Evolutionary conservation across 768 basidiomycete genomes (phyloP), one percentile per base, ranked within the genome.

Genomic region (Amyloporia xantha): DNA sequence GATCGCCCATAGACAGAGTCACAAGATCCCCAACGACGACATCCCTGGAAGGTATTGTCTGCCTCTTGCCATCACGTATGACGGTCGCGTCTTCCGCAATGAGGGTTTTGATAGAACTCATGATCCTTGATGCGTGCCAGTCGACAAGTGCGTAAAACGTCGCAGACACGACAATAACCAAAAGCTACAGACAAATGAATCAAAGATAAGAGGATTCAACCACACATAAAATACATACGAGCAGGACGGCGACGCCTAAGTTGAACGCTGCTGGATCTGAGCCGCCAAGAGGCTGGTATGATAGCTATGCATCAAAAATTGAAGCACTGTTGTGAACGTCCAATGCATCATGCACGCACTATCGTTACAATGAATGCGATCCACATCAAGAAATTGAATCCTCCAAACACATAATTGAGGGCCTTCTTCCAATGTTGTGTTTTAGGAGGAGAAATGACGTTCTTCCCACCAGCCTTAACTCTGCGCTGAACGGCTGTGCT

Each of bases 21-120:
- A 86, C 75, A 24, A 88, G 61, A 57, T 88, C 86, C 12, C 85
- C 86, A 0, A 78, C 76, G 5, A 86, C 80, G 24, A 84, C 71
- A 41, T 80, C 74, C 35, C 74, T 74, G 24, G 80, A 78, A 17
- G 68, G 65, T 2, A 78, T 63, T 17, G 72, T 72, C 28, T 73
- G 69, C 38, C 68, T 69, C 28, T 54, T 49, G 24, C 67, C 68
- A 58, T 85, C 78, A 5, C 82, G 74, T 35, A 80, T 71, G 33
- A 85, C 77, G 38, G 81, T 69, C 30, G 82, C 77, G 49, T 80
- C 78, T 27, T 80, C 76, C 0, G 83, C 81, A 1, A 86, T 74
- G 60, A 86, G 81, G 53, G 76, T 75, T 57, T 79, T 76, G 56
- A 83, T 82, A 5, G 79, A 81, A 1, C 74, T 68, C 78, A 82